Evolutionary conservation across 441 rosid species (phyloP).

Genomic region (Isatis lusitanica): DNA sequence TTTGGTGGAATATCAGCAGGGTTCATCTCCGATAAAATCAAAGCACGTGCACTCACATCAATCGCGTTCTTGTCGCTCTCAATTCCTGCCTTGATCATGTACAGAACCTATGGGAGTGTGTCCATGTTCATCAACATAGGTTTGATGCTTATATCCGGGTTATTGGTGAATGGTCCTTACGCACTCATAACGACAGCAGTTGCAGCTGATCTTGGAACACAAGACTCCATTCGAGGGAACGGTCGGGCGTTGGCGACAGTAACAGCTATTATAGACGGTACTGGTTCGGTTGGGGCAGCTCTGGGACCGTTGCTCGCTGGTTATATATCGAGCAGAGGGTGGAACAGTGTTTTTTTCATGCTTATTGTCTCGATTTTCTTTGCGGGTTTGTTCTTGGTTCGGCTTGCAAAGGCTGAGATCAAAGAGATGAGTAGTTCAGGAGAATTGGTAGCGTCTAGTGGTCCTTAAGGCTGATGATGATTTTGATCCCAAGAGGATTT

Average conservation of each 20-base stretch:
- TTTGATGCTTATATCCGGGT: conserved; percentile 79
- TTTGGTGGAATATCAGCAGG: conserved; percentile 83
- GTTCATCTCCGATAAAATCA: conserved; percentile 68
- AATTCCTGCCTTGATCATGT: conserved; percentile 69
- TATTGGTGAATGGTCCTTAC: conserved; percentile 87
- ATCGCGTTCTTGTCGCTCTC: conserved; percentile 64
- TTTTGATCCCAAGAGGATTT: conserved; percentile 10
- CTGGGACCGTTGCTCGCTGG: conserved; percentile 85
- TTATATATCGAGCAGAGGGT: conserved; percentile 70
- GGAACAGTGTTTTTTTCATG: conserved; percentile 87
- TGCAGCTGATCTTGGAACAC: conserved; percentile 93
- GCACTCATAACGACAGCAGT: conserved; percentile 88
- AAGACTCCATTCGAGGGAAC: conserved; percentile 67
- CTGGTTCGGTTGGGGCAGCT: conserved; percentile 94
- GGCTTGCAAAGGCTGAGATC: conserved; percentile 64
- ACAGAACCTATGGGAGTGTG: conserved; percentile 69
- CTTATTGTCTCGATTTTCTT: conserved; percentile 60
- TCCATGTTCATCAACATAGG: conserved; percentile 58
- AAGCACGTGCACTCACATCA: conserved; percentile 84
- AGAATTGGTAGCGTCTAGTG: conserved; percentile 27
- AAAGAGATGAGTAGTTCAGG: conserved; percentile 40
- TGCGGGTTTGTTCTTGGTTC: conserved; percentile 62
- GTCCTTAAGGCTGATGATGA: conserved; percentile 3
- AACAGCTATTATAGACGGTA: conserved; percentile 88
- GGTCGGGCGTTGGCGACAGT: conserved; percentile 87